Evolutionary conservation across 2,329 filamentous ascomycete species (phyloP).

Genomic region (Aspergillus quadricinctus): DNA sequence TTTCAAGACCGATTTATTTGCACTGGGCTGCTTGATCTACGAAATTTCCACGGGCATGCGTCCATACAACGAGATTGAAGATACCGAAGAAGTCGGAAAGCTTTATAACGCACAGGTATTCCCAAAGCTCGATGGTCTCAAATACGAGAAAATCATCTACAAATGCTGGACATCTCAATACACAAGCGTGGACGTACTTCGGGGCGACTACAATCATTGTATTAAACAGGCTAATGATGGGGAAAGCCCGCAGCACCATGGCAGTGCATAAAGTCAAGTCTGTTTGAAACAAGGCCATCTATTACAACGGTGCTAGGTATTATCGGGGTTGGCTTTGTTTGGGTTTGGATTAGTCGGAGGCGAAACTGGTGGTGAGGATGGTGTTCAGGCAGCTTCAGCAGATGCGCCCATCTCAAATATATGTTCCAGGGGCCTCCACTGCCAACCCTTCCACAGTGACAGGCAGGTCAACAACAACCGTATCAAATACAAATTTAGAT

Average conservation of each 20-base stretch:
- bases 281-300: too few species aligned
- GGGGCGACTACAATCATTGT: not conserved
- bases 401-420: too few species aligned
- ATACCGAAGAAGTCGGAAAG: slow-evolving; percentile 5
- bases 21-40: slow-evolving; percentile 12
- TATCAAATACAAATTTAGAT: too few species aligned
- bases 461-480: too few species aligned
- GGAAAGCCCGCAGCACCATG: too few species aligned
- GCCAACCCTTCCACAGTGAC: too few species aligned
- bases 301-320: too few species aligned
- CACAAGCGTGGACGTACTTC: not conserved
- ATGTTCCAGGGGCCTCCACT: too few species aligned
- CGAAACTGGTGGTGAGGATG: too few species aligned
- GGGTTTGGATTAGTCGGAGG: too few species aligned
- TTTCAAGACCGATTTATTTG: slow-evolving; percentile 12
- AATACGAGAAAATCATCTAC: slow-evolving; percentile 6
- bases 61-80: slow-evolving; percentile 8
- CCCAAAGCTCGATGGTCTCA: slow-evolving; percentile 6
- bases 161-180: slow-evolving; percentile 12
- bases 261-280: not conserved
- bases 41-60: slow-evolving; percentile 6
- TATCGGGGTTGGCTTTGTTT: too few species aligned
- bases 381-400: too few species aligned
- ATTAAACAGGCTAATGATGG: not conserved
- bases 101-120: slow-evolving; percentile 3